A percentile compares a stretch with the other conserved stretches of the same genome.
Evolutionary conservation across 2,329 filamentous ascomycete species (phyloP).

Genomic region (Pyricularia sp.): DNA sequence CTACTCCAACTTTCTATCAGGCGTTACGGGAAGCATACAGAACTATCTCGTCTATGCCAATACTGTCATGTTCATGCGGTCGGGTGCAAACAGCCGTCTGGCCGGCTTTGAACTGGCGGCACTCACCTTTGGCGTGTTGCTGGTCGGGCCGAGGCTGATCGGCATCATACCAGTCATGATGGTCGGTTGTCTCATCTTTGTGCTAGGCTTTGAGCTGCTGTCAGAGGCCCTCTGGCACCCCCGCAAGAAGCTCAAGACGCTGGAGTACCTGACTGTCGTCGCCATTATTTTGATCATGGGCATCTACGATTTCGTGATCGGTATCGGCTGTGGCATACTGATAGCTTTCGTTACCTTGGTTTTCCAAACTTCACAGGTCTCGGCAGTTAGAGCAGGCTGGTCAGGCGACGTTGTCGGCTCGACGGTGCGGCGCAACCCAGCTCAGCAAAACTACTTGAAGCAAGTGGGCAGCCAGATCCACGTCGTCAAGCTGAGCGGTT

Average conservation of each 20-base stretch:
- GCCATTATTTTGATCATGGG: slow-evolving; percentile 93
- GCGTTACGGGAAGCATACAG: slow-evolving; percentile 74
- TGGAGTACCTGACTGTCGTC: slow-evolving; percentile 83
- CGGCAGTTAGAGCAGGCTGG: slow-evolving; percentile 81
- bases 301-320: slow-evolving; percentile 88
- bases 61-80: slow-evolving; percentile 90
- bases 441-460: slow-evolving; percentile 75
- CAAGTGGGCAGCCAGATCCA: slow-evolving; percentile 80
- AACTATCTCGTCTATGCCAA: slow-evolving; percentile 98
- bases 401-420: slow-evolving; percentile 81
- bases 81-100: slow-evolving; percentile 74
- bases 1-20: slow-evolving; percentile 83
- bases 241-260: slow-evolving; percentile 70
- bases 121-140: slow-evolving; percentile 68
- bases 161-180: slow-evolving; percentile 96
- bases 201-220: slow-evolving; percentile 84
- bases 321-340: slow-evolving; percentile 83
- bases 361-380: slow-evolving; percentile 79
- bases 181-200: slow-evolving; percentile 87
- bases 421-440: slow-evolving; percentile 80
- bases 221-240: slow-evolving; percentile 81
- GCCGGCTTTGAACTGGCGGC: slow-evolving; percentile 75
- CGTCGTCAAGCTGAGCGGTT: slow-evolving; percentile 83
- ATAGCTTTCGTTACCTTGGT: slow-evolving; percentile 85
- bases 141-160: slow-evolving; percentile 76